phyloP scores from a whole-genome alignment of 2,329 filamentous ascomycete genomes.

The Penicillium glabrum region DNA sequence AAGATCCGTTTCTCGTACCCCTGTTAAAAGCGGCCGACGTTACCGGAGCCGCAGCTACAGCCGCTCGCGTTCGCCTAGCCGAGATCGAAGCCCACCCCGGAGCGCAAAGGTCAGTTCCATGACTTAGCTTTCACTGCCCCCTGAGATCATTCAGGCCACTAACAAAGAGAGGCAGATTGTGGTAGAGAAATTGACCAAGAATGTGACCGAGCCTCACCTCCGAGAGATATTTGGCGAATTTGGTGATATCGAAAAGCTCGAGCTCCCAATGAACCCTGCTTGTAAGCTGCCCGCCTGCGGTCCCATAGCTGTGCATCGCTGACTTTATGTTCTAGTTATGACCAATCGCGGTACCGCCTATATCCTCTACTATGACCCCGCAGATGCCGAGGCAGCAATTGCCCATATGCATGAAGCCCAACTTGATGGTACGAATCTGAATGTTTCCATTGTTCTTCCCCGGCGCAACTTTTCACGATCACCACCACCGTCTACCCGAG shows the following conservation, averaged over 20 bases:
- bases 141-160: background rate
- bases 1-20: constrained; percentile 34
- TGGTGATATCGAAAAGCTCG: constrained; percentile 80
- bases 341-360: constrained; percentile 93
- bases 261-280: constrained; percentile 83
- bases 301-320: background rate
- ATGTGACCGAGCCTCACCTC: constrained; percentile 84
- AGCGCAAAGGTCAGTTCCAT: constrained; percentile 38
- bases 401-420: constrained; percentile 98
- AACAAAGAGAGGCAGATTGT: constrained; percentile 65
- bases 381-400: constrained; percentile 83
- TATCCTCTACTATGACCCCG: constrained; percentile 75
- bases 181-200: constrained; percentile 93
- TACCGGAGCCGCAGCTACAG: constrained; percentile 36
- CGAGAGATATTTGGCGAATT: constrained; percentile 90
- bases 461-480: constrained; percentile 78
- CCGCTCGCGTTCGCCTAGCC: constrained; percentile 25
- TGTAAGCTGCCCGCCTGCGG: constrained; percentile 56
- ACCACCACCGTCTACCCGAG: constrained; percentile 68
- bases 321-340: constrained; percentile 58
- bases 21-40: constrained; percentile 40
- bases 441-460: constrained; percentile 85
- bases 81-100: constrained; percentile 21
- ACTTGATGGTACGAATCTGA: constrained; percentile 77
- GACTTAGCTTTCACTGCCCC: background rate